Evolutionary conservation across 305 asterid species (phyloP).

Genomic region (Fraxinus velutina): DNA sequence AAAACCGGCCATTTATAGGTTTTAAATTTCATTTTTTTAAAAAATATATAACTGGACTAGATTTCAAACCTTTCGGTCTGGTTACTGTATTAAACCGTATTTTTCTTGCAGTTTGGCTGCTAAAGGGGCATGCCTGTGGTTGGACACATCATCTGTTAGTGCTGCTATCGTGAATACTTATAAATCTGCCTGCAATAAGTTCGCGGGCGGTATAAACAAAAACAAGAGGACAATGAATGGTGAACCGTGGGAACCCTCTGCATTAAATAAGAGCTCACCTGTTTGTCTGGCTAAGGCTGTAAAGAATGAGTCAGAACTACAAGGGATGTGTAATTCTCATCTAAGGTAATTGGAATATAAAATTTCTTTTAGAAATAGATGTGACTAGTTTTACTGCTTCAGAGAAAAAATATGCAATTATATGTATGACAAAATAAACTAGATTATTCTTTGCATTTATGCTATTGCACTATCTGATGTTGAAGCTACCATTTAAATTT

Average conservation of each 20-base stretch:
- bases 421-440: not conserved
- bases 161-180: slow-evolving; percentile 77
- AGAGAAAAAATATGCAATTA: not conserved
- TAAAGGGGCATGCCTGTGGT: slow-evolving; percentile 71
- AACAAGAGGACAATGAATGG: slow-evolving; percentile 29
- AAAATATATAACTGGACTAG: not conserved
- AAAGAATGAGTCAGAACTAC: slow-evolving; percentile 87
- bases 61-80: not conserved
- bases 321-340: slow-evolving; percentile 89
- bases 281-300: slow-evolving; percentile 81
- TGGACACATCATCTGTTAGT: slow-evolving; percentile 80
- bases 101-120: slow-evolving; percentile 71
- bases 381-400: slow-evolving; percentile 2
- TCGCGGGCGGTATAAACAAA: slow-evolving; percentile 27
- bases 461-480: not conserved
- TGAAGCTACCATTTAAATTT: not conserved
- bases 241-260: slow-evolving; percentile 43
- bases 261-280: slow-evolving; percentile 66
- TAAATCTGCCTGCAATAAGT: slow-evolving; percentile 59
- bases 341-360: slow-evolving; percentile 52
- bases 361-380: not conserved
- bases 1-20: not conserved
- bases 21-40: not conserved
- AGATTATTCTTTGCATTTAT: not conserved
- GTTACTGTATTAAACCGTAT: slow-evolving; percentile 20